Evolutionary conservation across 2,329 filamentous ascomycete species (phyloP).

Genomic region (Zasmidium citrigriseum): DNA sequence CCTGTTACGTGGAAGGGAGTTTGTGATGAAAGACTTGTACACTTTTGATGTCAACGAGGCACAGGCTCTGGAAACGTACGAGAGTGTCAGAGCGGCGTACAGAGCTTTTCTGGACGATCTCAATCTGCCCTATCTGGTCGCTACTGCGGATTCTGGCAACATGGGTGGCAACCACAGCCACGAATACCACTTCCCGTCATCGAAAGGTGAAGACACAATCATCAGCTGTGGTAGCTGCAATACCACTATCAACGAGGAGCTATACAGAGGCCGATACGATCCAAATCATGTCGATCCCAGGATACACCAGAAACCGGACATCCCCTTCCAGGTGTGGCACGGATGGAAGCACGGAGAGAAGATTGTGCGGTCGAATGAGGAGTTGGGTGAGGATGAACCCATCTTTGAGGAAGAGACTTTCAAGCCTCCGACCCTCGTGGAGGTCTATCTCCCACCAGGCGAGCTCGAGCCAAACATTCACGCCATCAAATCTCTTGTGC

Average conservation of each 20-base stretch:
- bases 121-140: constrained; percentile 79
- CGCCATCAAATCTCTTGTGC: constrained; percentile 65
- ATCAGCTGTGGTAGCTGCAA: constrained; percentile 73
- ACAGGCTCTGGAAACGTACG: constrained; percentile 78
- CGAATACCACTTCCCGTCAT: constrained; percentile 84
- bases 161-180: constrained; percentile 94
- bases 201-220: constrained; percentile 82
- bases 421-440: constrained; percentile 60
- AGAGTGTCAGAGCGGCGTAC: constrained; percentile 73
- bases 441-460: constrained; percentile 54
- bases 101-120: constrained; percentile 76
- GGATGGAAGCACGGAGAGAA: not conserved
- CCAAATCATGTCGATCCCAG: not conserved
- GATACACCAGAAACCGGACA: not conserved
- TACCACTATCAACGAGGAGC: constrained; percentile 83
- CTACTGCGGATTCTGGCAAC: constrained; percentile 89
- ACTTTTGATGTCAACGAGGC: constrained; percentile 76
- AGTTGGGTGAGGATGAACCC: not conserved
- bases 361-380: not conserved
- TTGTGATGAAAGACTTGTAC: constrained; percentile 97
- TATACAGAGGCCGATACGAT: constrained; percentile 41
- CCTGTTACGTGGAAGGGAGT: constrained; percentile 83
- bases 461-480: constrained; percentile 54
- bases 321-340: constrained; percentile 16
- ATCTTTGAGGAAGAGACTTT: too few relatives aligned